Evolutionary conservation across 805 yeast species (phyloP).

Genomic region (Candida chilensis): DNA sequence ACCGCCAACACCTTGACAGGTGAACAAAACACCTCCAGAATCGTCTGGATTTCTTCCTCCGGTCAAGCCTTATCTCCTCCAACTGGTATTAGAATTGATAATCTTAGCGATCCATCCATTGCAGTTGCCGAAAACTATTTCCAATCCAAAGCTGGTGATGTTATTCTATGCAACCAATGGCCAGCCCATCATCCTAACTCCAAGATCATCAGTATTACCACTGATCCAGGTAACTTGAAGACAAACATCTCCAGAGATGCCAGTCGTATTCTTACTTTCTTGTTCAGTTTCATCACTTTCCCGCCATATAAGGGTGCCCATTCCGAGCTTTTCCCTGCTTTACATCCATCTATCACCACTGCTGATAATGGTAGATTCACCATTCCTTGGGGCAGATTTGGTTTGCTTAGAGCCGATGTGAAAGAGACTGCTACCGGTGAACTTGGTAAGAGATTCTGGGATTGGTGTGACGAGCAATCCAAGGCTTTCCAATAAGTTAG

Average conservation of each 20-base stretch:
- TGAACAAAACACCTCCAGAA: conserved; percentile 18
- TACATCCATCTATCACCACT: conserved; percentile 23
- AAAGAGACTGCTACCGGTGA: conserved; percentile 16
- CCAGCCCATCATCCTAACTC: no score
- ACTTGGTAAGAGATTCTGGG: conserved; percentile 20
- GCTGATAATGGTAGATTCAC: conserved; percentile 22
- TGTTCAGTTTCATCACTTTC: no score
- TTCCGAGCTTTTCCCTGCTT: conserved; percentile 31
- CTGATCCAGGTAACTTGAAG: conserved; percentile 30
- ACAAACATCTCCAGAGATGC: conserved; percentile 22
- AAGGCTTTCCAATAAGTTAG: no score
- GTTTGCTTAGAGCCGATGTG: conserved; percentile 24
- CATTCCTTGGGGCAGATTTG: conserved; percentile 32
- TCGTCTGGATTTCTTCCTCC: conserved; percentile 35
- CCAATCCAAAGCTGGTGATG: conserved; percentile 37
- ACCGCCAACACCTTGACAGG: conserved; percentile 18
- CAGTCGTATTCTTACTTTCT: no score
- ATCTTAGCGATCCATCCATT: no score
- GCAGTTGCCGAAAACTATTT: no score
- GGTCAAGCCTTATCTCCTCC: conserved; percentile 16
- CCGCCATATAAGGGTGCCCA: conserved; percentile 28
- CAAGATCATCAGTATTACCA: conserved; percentile 20
- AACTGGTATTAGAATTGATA: no score
- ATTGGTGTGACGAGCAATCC: conserved; percentile 19
- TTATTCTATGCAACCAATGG: no score